Base-by-base conservation (phyloP, 257 asterid species). In the Ophiorrhiza pumila region DNA sequence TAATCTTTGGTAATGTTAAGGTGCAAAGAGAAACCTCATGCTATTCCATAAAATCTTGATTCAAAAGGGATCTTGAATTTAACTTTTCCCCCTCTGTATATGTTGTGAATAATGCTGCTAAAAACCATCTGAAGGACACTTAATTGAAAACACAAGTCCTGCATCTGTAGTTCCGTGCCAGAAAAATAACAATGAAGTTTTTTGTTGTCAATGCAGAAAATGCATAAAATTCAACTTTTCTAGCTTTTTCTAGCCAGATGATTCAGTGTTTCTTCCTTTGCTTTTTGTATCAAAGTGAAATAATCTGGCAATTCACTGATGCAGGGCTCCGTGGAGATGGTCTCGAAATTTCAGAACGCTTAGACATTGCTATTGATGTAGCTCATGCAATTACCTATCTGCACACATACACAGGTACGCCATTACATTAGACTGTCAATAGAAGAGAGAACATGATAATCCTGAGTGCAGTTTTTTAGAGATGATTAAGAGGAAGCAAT, bases 321-420 rank as follows among this genome's bases (percentile, higher is more conserved):
- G 81, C 88, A 87, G 97, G 96, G 63, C 77, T 70, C 15, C 78
- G 58, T 3, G 85, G 88, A 73, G 67, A 56, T 9, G 83, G 60
- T 65, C 80, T 91, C 68, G 89, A 87, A 81, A 76, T 69, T 29
- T 80, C 86, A 55, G 87, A 80, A 72, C 92, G 96, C 56, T 74
- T 91, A 79, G 90, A 86, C 53, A 80, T 91, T 82, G 93, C 87
- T 20, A 83, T 85, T 63, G 96, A 89, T 81, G 74, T 91, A 20
- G 96, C 97, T 74, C 97, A 91, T 80, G 94, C 89, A 49, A 69
- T 86, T 68, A 85, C 96, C 62, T 91, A 91, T 78, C 91, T 91
- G 41, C 97, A 91, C 80, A 71, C 83, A 27, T 91, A 91, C 75
- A 41, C 96, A 58, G 93, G 97, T 87, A 73, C 32, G 76, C 59